These are phyloP conservation scores for Cercospora janseana DNA, from an alignment of 2,329 filamentous ascomycete genomes.

Conservation along the genomic window DNA sequence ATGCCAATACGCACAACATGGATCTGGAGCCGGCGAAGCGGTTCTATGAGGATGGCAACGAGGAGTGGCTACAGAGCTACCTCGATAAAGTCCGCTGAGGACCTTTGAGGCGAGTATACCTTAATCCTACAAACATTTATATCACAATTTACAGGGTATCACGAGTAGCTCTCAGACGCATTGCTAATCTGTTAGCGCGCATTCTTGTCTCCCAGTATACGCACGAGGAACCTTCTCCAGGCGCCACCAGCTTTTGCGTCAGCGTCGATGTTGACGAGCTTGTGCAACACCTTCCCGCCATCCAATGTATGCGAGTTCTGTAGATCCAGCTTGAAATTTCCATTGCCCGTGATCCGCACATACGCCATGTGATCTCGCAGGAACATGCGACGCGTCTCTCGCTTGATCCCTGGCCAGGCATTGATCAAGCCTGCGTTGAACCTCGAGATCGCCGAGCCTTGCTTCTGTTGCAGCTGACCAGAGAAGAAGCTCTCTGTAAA, in stretches of 20 bases:
- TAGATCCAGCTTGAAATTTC: conserved; percentile 34
- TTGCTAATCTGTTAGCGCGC: background rate
- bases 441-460: conserved; percentile 2
- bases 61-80: conserved; percentile 32
- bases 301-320: conserved; percentile 31
- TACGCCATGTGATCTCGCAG: conserved; percentile 32
- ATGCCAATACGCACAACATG: conserved; percentile 39
- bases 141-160: background rate
- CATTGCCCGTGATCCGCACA: conserved; percentile 22
- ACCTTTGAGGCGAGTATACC: background rate
- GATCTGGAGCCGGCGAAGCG: conserved; percentile 31
- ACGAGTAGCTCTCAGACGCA: background rate
- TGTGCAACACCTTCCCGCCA: conserved; percentile 19
- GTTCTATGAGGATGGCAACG: conserved; percentile 33
- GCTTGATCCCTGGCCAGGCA: conserved; percentile 18
- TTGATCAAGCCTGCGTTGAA: conserved; percentile 15
- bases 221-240: background rate
- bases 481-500: conserved; percentile 22
- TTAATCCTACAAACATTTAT: conserved; percentile 1
- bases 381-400: conserved; percentile 31
- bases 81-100: conserved; percentile 23
- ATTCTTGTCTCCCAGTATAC: conserved; percentile 5
- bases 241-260: conserved; percentile 2
- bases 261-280: conserved; percentile 2
- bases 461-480: conserved; percentile 5